Percentiles rank a stretch among this genome's conserved stretches.
Conservation (phyloP, 2,329 filamentous ascomycete genomes). For the Metarhizium album region DNA sequence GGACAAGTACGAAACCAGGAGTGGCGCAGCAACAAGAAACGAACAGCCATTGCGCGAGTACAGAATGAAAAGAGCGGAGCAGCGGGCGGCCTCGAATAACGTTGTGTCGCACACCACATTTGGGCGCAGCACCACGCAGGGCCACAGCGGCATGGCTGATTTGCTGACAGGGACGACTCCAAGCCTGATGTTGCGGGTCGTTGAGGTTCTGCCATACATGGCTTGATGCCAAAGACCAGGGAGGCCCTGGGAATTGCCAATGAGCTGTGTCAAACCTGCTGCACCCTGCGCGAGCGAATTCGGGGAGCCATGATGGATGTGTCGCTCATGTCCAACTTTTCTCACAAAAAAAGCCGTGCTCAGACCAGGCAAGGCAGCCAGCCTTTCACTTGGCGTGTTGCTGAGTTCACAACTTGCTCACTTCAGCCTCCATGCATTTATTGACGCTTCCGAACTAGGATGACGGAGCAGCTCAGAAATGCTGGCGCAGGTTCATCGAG, state of each 20-base stretch:
- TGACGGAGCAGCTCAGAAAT: no score
- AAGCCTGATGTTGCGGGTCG: not conserved
- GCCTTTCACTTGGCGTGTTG: no score
- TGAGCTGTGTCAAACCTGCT: not conserved
- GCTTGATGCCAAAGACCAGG: not conserved
- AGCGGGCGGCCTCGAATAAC: not conserved
- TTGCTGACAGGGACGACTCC: not conserved
- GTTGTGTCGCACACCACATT: not conserved
- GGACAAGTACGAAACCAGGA: not conserved
- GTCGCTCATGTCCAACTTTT: no score
- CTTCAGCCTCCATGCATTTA: no score
- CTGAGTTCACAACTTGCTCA: no score
- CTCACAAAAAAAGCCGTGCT: no score
- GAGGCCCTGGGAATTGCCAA: not conserved
- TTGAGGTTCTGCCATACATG: not conserved
- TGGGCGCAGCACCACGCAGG: not conserved
- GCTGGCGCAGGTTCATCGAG: no score
- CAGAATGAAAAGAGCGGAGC: not conserved
- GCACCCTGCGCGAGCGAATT: not conserved
- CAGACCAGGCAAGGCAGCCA: no score
- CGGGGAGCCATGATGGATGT: not conserved
- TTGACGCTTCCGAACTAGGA: no score
- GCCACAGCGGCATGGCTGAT: not conserved
- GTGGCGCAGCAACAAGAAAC: slow-evolving; percentile 7
- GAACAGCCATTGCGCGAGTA: not conserved